Conservation (phyloP, 352 stramenopile species). For the Peronosclerospora sorghi region DNA sequence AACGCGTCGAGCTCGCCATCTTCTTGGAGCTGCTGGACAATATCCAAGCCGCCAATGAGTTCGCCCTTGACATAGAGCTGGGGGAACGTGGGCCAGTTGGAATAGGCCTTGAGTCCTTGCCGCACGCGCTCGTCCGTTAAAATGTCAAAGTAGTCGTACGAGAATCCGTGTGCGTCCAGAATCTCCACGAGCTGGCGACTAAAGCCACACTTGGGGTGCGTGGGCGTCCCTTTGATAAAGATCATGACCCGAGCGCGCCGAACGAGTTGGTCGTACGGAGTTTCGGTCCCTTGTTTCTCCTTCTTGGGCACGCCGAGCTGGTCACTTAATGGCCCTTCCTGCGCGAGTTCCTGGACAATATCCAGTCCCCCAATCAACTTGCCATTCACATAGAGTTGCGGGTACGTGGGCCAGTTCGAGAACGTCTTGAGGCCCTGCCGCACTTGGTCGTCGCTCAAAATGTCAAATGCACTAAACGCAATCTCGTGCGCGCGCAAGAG, state of each 20-base stretch:
- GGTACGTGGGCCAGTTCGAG: slow-evolving; percentile 96
- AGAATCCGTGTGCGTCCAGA: slow-evolving; percentile 81
- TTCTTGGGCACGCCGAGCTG: slow-evolving; percentile 87
- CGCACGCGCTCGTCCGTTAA: slow-evolving; percentile 93
- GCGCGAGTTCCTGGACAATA: slow-evolving; percentile 92
- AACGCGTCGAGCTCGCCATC: slow-evolving; percentile 72
- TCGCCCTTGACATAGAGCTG: slow-evolving; percentile 97
- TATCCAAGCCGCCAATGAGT: slow-evolving; percentile 95
- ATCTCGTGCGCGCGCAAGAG: slow-evolving; percentile 85
- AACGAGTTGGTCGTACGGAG: slow-evolving; percentile 85
- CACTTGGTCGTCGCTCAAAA: slow-evolving; percentile 89
- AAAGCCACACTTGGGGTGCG: slow-evolving; percentile 92
- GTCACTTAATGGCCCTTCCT: slow-evolving; percentile 82
- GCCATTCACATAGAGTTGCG: slow-evolving; percentile 93
- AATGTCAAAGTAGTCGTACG: slow-evolving; percentile 96
- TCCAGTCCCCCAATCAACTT: slow-evolving; percentile 90
- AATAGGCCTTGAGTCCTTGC: slow-evolving; percentile 95
- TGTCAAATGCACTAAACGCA: slow-evolving; percentile 92
- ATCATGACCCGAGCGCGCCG: slow-evolving; percentile 90
- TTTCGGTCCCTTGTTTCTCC: slow-evolving; percentile 82
- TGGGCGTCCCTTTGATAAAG: slow-evolving; percentile 96
- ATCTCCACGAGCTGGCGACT: slow-evolving; percentile 91
- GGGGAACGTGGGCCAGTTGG: slow-evolving; percentile 97
- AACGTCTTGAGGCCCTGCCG: slow-evolving; percentile 93
- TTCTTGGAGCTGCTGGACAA: slow-evolving; percentile 93